A percentile compares a stretch with the other conserved stretches of the same genome.
Evolutionary conservation across 192 early-diverging fungal species (phyloP).

Genomic region (Coemansia biformis): DNA sequence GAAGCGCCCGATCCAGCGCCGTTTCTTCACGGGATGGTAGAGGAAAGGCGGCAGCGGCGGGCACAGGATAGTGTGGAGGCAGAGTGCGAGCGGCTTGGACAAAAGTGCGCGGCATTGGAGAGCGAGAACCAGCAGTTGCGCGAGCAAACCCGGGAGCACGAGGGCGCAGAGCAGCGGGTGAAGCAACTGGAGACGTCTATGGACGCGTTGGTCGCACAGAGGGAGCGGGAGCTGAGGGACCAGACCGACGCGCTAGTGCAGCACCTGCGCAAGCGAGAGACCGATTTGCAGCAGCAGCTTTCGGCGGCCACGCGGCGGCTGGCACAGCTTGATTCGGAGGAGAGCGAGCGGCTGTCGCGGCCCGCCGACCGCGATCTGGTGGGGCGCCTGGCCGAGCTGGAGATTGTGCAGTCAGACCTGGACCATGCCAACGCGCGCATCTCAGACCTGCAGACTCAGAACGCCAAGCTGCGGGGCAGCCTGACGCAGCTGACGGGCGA

Average conservation of each 20-base stretch:
- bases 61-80: not conserved
- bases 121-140: conserved; percentile 56
- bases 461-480: conserved; percentile 52
- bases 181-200: conserved; percentile 30
- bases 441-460: conserved; percentile 63
- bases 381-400: conserved; percentile 77
- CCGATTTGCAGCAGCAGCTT: conserved; percentile 75
- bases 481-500: conserved; percentile 27
- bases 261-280: conserved; percentile 78
- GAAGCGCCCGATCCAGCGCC: conserved; percentile 81
- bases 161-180: conserved; percentile 3
- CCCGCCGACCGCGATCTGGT: conserved; percentile 74
- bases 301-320: conserved; percentile 74
- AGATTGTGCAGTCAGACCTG: conserved; percentile 79
- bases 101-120: conserved; percentile 44
- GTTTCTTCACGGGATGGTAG: conserved; percentile 54
- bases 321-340: conserved; percentile 63
- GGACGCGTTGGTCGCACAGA: conserved; percentile 63
- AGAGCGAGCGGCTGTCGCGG: conserved; percentile 59
- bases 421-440: conserved; percentile 73
- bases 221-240: conserved; percentile 66
- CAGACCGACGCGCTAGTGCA: conserved; percentile 76
- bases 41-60: conserved; percentile 10
- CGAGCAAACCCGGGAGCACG: conserved; percentile 41
- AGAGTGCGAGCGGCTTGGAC: conserved; percentile 26